phyloP scores from a whole-genome alignment of 2,329 filamentous ascomycete species.

The Colletotrichum coccodes region DNA sequence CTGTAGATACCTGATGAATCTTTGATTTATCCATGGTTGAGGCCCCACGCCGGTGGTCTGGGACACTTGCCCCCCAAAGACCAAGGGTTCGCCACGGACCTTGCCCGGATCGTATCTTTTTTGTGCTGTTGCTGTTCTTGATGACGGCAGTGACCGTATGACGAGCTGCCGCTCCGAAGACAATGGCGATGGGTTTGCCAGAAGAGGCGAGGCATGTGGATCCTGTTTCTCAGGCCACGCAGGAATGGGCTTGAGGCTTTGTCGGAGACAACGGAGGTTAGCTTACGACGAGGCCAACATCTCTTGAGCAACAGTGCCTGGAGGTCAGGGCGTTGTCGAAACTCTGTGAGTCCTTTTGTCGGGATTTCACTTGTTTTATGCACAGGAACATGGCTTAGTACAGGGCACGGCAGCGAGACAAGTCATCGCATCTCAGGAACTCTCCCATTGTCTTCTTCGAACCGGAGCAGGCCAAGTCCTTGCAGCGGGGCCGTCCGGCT shows the following conservation, averaged over 20 bases:
- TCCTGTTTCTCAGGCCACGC: background rate
- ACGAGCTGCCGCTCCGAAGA: background rate
- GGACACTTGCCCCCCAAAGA: background rate
- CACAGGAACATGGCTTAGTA: background rate
- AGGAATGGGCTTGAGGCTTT: conserved; percentile 5
- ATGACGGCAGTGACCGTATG: background rate
- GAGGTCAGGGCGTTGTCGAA: conserved; percentile 6
- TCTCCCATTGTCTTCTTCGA: conserved; percentile 27
- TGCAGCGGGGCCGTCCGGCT: conserved; percentile 4
- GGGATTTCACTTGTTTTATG: conserved; percentile 22
- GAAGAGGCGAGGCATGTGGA: conserved; percentile 11
- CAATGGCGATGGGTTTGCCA: conserved; percentile 2
- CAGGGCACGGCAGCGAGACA: conserved; percentile 6
- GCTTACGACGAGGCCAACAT: background rate
- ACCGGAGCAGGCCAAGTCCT: conserved; percentile 26
- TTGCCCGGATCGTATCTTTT: background rate
- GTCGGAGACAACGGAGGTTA: conserved; percentile 3
- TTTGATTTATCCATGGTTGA: conserved; percentile 8
- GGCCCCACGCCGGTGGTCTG: background rate
- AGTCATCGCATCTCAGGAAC: conserved; percentile 33
- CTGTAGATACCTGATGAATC: background rate
- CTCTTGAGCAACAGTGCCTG: background rate
- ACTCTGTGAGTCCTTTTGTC: conserved; percentile 16
- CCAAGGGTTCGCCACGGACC: conserved; percentile 6
- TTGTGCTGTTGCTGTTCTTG: conserved; percentile 2